Conservation (phyloP, 148 eudicot genomes). For the Talinum fruticosum region DNA sequence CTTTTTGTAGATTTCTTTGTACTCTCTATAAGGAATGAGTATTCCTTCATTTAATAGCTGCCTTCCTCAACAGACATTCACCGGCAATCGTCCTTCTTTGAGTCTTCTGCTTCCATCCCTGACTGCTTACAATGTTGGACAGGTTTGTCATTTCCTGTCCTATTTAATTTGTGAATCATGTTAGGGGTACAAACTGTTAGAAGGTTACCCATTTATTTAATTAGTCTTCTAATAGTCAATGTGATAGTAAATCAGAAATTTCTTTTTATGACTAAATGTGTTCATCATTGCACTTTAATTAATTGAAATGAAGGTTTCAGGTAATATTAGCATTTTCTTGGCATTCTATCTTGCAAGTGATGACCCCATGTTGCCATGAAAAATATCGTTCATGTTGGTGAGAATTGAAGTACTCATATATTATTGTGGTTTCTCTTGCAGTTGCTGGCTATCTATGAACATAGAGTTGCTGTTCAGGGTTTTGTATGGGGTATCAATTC, state of each 20-base stretch:
- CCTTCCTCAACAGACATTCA: conserved; percentile 63
- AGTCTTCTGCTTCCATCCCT: conserved; percentile 90
- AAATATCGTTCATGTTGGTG: background rate
- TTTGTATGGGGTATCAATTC: conserved; percentile 97
- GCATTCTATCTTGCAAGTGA: background rate
- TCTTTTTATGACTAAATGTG: background rate
- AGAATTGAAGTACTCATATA: background rate
- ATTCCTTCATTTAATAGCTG: background rate
- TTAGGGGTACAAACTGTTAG: background rate
- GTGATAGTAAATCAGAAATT: background rate
- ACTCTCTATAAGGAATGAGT: background rate
- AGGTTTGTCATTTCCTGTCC: conserved; percentile 47
- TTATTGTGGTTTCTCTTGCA: conserved; percentile 33
- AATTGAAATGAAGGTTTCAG: background rate
- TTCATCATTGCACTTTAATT: background rate
- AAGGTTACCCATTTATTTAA: background rate
- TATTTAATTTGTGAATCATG: background rate
- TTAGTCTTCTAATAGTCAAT: background rate
- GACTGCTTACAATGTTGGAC: conserved; percentile 85
- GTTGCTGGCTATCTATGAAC: conserved; percentile 93
- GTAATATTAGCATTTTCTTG: background rate
- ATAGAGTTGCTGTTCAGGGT: conserved; percentile 95
- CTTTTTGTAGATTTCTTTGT: conserved; percentile 8
- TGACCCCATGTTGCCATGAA: background rate
- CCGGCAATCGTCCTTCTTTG: conserved; percentile 95